phyloP scores from a whole-genome alignment of 108 stramenopile species.

The Poteriospumella lacustris region DNA sequence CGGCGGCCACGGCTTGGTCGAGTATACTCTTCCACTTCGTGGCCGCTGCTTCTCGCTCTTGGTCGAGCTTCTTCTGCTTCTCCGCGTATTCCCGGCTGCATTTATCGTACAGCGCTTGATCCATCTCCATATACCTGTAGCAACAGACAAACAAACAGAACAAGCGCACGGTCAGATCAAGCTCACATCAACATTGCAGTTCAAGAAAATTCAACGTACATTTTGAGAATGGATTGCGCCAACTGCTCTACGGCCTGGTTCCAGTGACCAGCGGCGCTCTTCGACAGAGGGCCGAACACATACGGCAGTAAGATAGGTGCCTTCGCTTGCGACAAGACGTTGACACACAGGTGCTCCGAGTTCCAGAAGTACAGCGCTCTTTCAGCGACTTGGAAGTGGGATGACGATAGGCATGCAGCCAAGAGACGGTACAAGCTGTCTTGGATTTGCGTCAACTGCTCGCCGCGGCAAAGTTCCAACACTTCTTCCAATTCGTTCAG shows the following conservation, averaged over 20 bases:
- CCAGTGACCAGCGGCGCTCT: slow-evolving; percentile 75
- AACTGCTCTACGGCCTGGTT: slow-evolving; percentile 95
- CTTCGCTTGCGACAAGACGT: slow-evolving; percentile 54
- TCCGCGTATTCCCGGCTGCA: slow-evolving; percentile 17
- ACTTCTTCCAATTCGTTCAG: slow-evolving; percentile 97
- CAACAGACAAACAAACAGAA: neutral
- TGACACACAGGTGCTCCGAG: slow-evolving; percentile 69
- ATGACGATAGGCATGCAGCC: slow-evolving; percentile 79
- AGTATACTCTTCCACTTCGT: neutral
- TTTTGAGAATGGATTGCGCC: slow-evolving; percentile 87
- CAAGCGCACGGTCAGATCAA: neutral
- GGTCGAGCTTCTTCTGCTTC: neutral
- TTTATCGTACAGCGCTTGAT: slow-evolving; percentile 49
- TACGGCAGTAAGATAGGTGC: slow-evolving; percentile 82
- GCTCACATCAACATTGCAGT: neutral
- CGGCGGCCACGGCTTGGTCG: neutral
- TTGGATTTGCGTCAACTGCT: slow-evolving; percentile 75
- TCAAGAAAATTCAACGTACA: slow-evolving; percentile 63
- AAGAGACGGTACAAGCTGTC: slow-evolving; percentile 78
- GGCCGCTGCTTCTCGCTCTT: neutral
- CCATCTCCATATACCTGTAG: slow-evolving; percentile 53
- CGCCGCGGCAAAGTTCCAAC: slow-evolving; percentile 80
- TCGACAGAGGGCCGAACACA: slow-evolving; percentile 86
- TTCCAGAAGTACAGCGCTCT: slow-evolving; percentile 96
- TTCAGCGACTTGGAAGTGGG: slow-evolving; percentile 91